A percentile compares a stretch with the other conserved stretches of the same genome.
These are phyloP conservation scores for Ammopiptanthus mongolicus DNA, from an alignment of 306 rosid genomes.

Conservation along the genomic window DNA sequence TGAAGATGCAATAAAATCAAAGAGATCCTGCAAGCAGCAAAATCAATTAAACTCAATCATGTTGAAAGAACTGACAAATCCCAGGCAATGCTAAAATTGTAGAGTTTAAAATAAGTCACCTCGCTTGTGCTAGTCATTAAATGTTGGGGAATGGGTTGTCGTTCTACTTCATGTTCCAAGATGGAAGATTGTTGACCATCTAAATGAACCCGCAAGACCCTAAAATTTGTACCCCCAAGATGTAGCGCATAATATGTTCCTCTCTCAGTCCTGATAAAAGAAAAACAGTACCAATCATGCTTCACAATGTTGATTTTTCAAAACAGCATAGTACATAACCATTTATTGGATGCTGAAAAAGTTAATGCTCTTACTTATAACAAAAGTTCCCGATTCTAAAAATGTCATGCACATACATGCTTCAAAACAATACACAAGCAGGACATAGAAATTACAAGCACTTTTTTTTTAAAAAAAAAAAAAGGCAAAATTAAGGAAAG, in stretches of 20 bases:
- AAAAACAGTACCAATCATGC: background rate
- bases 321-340: background rate
- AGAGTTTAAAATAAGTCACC: constrained; percentile 39
- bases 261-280: constrained; percentile 57
- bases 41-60: background rate
- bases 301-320: background rate
- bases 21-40: constrained; percentile 62
- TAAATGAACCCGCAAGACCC: constrained; percentile 75
- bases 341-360: background rate
- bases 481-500: background rate
- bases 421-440: background rate
- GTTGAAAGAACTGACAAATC: background rate
- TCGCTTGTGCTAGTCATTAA: constrained; percentile 71
- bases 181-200: constrained; percentile 53
- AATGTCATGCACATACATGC: background rate
- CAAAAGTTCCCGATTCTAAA: background rate
- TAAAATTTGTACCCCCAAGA: constrained; percentile 88
- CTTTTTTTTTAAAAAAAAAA: background rate
- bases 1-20: constrained; percentile 76
- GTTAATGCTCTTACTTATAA: background rate
- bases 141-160: constrained; percentile 61
- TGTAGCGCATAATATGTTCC: constrained; percentile 87
- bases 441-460: background rate
- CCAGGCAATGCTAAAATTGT: background rate
- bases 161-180: constrained; percentile 57